Evolutionary conservation across 2,329 filamentous ascomycete species (phyloP), one percentile per base, ranked within the genome.

Genomic region (Boeremia exigua): DNA sequence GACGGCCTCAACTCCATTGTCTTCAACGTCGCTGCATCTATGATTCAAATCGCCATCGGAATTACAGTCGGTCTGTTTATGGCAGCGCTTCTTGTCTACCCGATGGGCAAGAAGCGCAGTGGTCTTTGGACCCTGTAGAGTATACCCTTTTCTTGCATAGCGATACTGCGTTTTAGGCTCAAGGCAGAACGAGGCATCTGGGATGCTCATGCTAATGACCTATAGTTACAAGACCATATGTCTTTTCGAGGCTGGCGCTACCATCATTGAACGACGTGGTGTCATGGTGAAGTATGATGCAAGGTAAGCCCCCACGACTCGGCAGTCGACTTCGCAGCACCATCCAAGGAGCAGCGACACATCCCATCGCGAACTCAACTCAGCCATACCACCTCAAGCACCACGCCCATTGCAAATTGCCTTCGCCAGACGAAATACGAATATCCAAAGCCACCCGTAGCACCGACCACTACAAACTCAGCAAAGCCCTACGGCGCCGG

Each of bases 21-120:
- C 51, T 71, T 82, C 60, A 80, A 75, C 30, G 80, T 82, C 19
- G 77, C 78, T 7, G 80, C 78, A 51, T 75, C 69, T 3, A 80
- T 82, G 48, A 78, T 82, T 36, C 78, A 82, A 61, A 78, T 82
- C 12, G 80, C 80, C 19, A 81, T 82, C 60, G 80, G 80, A 7
- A 81, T 82, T 40, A 81, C 79, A 7, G 80, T 82, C 2, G 80
- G 80, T 2, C 59, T 82, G 46, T 82, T 82, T 65, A 71, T 82
- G 65, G 77, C 75, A 36, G 79, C 79, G 9, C 71, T 82, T 48
- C 67, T 81, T 5, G 76, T 82, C 9, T 82, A 82, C 69, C 80
- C 80, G 0, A 67, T 80, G 50, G 79, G 80, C 39, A 82, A 81
- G 69, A 77, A 73, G 66, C 72, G 79, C 47, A 78, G 75, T 38